Conservation (phyloP, 2,329 filamentous ascomycete genomes). For the Eurotiales sp. region DNA sequence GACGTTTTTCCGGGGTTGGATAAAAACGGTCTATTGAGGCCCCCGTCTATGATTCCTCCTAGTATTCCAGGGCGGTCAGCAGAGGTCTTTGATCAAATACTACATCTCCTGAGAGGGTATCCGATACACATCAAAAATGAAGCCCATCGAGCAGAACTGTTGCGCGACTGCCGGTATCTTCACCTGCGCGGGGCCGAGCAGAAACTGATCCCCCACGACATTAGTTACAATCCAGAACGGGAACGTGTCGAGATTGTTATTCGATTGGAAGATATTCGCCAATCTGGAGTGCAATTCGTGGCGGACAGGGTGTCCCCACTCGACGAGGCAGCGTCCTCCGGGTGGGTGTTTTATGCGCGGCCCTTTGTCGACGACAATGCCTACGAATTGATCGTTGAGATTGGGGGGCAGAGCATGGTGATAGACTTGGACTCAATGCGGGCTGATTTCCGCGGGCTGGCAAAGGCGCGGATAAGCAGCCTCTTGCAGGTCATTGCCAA, state of each 20-base stretch:
- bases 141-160: slow-evolving; percentile 69
- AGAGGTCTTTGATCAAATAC: slow-evolving; percentile 77
- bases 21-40: slow-evolving; percentile 72
- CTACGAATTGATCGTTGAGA: slow-evolving; percentile 75
- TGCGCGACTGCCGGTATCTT: slow-evolving; percentile 87
- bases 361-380: slow-evolving; percentile 77
- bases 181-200: slow-evolving; percentile 91
- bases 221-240: slow-evolving; percentile 69
- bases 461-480: slow-evolving; percentile 65
- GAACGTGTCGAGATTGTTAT: slow-evolving; percentile 71
- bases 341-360: slow-evolving; percentile 74
- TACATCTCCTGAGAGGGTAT: slow-evolving; percentile 81
- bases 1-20: slow-evolving; percentile 85
- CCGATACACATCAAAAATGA: slow-evolving; percentile 72
- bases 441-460: slow-evolving; percentile 69
- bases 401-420: slow-evolving; percentile 63
- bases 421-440: slow-evolving; percentile 54
- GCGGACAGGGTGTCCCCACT: slow-evolving; percentile 39
- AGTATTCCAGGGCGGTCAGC: slow-evolving; percentile 75
- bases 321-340: slow-evolving; percentile 25
- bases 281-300: slow-evolving; percentile 71
- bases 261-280: slow-evolving; percentile 80
- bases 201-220: slow-evolving; percentile 71
- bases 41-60: slow-evolving; percentile 80
- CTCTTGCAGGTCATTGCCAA: slow-evolving; percentile 77